A percentile compares a stretch with the other conserved stretches of the same genome.
Conservation (phyloP, 208 protist species). For the Leishmania amazonensis region DNA sequence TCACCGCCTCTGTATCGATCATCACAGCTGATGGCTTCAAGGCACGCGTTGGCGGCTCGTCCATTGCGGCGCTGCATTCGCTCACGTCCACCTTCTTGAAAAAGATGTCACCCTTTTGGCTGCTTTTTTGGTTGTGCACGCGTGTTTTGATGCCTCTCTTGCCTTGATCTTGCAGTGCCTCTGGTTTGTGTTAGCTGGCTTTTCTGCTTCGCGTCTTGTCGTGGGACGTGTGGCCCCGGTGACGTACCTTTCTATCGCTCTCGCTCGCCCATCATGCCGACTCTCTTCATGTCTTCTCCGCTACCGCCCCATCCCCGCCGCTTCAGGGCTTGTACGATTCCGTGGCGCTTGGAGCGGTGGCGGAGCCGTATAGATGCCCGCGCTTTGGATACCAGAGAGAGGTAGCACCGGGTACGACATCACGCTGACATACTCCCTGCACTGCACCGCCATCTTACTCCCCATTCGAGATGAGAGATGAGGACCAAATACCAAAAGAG, state of each 20-base stretch:
- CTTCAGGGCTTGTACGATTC: background rate
- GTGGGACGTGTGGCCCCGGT: background rate
- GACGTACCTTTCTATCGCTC: background rate
- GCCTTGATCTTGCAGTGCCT: background rate
- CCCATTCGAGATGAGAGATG: background rate
- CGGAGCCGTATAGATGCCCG: background rate
- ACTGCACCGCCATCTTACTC: background rate
- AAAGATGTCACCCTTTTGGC: background rate
- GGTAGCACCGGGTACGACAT: background rate
- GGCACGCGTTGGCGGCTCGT: background rate
- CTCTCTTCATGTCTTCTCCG: background rate
- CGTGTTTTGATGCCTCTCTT: background rate
- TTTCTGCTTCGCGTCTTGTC: background rate
- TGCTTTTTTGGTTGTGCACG: background rate
- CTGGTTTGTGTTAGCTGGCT: background rate
- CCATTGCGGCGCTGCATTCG: background rate
- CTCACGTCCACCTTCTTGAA: background rate
- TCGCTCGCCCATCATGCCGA: background rate
- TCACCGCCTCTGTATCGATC: background rate
- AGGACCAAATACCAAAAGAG: too few relatives aligned
- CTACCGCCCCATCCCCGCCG: background rate
- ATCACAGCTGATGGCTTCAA: background rate
- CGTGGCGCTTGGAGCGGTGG: background rate
- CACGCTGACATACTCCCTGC: background rate
- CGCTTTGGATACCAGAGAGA: background rate